Evolutionary conservation across 306 rosid species (phyloP), one percentile per base, ranked within the genome.

Genomic region (Potentilla sterilis): DNA sequence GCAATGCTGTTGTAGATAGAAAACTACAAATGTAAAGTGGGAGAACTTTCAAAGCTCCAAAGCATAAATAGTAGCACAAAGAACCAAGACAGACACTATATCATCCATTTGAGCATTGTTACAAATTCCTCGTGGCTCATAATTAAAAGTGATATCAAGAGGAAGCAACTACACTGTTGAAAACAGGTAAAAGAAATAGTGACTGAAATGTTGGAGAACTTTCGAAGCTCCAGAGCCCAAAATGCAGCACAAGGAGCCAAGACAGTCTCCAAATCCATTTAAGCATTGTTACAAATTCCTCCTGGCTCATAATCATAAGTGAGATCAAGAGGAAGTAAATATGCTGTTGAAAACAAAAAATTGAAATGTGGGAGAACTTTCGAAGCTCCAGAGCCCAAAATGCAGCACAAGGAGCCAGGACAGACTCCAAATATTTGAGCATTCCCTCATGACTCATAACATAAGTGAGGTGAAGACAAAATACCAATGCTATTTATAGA

Each of bases 251-350:
- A 72, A 57, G 15, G 52, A 72, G 40, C 76, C 67, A 72, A 72
- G 76, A 72, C 76, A 55, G 12, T 37, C 75, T 72, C 49, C 66
- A 19, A 52, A 72, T n/a, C 57, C 47, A 21, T 72, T 52, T 72
- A 1, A 72, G 49, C 75, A 72, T 54, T 54, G 38, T 54, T 52
- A 12, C 37, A 7, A 52, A 72, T 21, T 51, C 49, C 66, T 72
- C 38, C 1, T 6, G 21, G 49, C 66, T n/a, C 34, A 54, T 21
- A 49, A 37, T 38, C n/a, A 54, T 7, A 72, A 37, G 65, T 55
- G 49, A 54, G 32, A 41, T 54, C 48, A 52, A 38, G 49, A 54
- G 8, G 75, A 2, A n/a, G 24, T 22, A 21, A 37, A 12, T 51
- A 38, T 54, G 75, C 66, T 72, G 38, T 35, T 35, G 3, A 37